Evolutionary conservation across 2,329 filamentous ascomycete genomes (phyloP).

Genomic region (Aspergillus alliaceus): DNA sequence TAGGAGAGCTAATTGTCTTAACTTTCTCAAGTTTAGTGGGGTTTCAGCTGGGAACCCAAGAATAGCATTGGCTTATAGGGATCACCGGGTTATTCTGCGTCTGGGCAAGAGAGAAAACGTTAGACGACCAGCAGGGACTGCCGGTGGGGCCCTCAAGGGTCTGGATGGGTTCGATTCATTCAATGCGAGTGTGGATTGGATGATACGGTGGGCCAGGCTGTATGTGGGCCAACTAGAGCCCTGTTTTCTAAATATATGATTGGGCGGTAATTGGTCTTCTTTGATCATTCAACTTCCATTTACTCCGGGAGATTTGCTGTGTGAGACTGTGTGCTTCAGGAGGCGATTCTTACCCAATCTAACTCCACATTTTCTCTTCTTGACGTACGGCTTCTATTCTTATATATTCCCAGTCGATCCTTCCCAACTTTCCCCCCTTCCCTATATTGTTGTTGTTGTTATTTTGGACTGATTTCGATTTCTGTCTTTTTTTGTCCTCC

Average conservation of each 20-base stretch:
- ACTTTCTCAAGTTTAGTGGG: constrained; percentile 3
- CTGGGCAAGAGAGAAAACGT: not conserved
- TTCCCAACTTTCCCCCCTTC: constrained; percentile 1
- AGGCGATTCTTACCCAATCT: constrained; percentile 7
- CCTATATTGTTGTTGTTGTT: not conserved
- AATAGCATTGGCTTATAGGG: constrained; percentile 14
- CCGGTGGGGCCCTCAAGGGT: not conserved
- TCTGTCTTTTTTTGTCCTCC: not conserved
- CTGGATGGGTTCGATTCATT: not conserved
- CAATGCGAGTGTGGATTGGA: not conserved
- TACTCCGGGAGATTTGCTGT: not conserved
- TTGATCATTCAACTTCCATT: not conserved
- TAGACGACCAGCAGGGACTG: not conserved
- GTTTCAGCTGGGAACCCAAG: constrained; percentile 10
- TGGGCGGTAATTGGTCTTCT: not conserved
- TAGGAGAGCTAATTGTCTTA: too few species aligned
- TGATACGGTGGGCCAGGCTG: not conserved
- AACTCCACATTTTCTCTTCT: constrained; percentile 9
- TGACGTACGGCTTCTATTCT: constrained; percentile 11
- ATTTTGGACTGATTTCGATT: not conserved
- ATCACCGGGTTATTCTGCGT: constrained; percentile 8
- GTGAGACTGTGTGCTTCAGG: not conserved
- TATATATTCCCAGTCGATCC: constrained; percentile 7
- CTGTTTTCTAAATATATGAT: not conserved
- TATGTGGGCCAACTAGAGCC: not conserved